Percentiles rank a stretch among this genome's conserved stretches.
These are phyloP conservation scores for Auricularia cornea DNA, from an alignment of 768 basidiomycete species.

Conservation along the genomic window DNA sequence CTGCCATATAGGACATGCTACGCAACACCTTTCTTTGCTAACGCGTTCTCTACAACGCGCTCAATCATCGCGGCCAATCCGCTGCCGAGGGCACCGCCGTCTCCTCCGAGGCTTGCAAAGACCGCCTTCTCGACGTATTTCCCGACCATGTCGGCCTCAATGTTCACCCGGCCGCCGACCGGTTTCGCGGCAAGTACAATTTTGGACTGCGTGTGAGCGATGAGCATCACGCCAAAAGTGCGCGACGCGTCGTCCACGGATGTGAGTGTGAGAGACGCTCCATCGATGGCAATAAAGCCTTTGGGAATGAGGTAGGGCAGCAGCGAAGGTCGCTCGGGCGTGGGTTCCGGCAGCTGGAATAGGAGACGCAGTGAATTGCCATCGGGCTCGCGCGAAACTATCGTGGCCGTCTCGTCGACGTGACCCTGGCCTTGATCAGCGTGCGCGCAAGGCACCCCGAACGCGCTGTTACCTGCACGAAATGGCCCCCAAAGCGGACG, in stretches of 20 bases:
- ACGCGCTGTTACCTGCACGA: conserved; percentile 66
- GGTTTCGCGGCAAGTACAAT: conserved; percentile 71
- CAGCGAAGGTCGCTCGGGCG: conserved; percentile 50
- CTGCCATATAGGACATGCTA: not conserved
- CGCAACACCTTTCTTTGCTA: conserved; percentile 5
- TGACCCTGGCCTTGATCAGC: conserved; percentile 57
- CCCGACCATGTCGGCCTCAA: conserved; percentile 93
- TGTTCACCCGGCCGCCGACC: conserved; percentile 77
- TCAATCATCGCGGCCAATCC: conserved; percentile 19
- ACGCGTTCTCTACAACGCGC: conserved; percentile 14
- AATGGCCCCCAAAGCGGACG: conserved; percentile 91
- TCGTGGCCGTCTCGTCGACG: conserved; percentile 80
- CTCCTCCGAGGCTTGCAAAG: conserved; percentile 49
- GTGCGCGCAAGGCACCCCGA: not conserved
- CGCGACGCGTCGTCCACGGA: conserved; percentile 53
- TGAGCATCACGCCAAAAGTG: conserved; percentile 87
- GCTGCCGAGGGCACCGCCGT: conserved; percentile 1
- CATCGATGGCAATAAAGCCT: conserved; percentile 92
- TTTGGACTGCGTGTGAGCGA: conserved; percentile 86
- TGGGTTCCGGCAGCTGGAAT: conserved; percentile 65
- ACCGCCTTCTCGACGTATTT: conserved; percentile 89
- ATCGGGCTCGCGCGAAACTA: conserved; percentile 57
- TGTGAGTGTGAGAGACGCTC: conserved; percentile 87
- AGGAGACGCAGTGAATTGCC: conserved; percentile 82
- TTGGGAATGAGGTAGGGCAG: conserved; percentile 84